Percentiles rank a stretch among this genome's conserved stretches.
phyloP scores from a whole-genome alignment of 106 monocot species.

The Dendrobium nobile region DNA sequence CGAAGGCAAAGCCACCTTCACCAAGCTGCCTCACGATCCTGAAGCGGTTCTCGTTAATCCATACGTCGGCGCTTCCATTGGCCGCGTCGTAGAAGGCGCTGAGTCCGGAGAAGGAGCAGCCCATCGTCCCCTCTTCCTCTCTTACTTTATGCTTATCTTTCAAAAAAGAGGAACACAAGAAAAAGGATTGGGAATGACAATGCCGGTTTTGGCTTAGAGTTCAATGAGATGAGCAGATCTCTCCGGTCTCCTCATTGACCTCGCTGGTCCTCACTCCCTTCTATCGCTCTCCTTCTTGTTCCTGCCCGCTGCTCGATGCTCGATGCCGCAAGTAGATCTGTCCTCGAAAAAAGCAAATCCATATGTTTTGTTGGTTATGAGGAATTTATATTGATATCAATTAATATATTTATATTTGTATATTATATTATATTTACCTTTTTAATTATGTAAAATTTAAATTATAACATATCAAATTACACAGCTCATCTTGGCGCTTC shows the following conservation, averaged over 20 bases:
- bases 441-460: no score
- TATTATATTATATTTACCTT: no score
- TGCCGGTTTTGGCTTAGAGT: neutral
- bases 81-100: conserved; percentile 88
- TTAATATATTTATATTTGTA: no score
- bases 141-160: neutral
- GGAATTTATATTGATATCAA: no score
- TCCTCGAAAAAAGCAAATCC: neutral
- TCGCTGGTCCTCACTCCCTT: neutral
- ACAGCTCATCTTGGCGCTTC: no score
- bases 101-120: conserved; percentile 94
- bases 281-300: neutral
- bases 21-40: conserved; percentile 82
- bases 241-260: conserved; percentile 9
- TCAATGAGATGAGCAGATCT: neutral
- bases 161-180: neutral
- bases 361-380: neutral
- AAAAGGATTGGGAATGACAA: neutral
- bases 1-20: conserved; percentile 85
- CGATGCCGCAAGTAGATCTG: neutral
- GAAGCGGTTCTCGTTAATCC: conserved; percentile 98
- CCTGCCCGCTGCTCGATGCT: neutral
- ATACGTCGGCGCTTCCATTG: conserved; percentile 76
- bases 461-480: no score
- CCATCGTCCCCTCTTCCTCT: conserved; percentile 36